Base-by-base conservation (phyloP, 768 basidiomycete species). In the Cytidiella melzeri region DNA sequence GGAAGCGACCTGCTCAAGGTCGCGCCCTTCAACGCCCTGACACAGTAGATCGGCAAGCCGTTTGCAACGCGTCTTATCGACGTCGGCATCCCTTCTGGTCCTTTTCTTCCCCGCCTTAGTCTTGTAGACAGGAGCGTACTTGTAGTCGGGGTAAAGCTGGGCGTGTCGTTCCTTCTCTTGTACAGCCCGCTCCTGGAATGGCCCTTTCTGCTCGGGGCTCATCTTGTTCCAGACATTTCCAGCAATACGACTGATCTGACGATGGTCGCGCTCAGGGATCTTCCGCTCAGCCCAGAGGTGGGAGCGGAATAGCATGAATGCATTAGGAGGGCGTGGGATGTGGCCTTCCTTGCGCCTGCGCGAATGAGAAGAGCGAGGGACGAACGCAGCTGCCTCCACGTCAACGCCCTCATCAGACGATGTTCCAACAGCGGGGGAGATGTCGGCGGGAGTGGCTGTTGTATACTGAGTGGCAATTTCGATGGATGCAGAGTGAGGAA, bases 231-330 rank as follows among this genome's bases (percentile, higher is more conserved):
- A 93, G 55, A 75, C 72, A 27, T 77, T 63, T 3, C 83, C 88
- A 2, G 81, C 84, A 45, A 88, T 75, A 48, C 80, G 74, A 50
- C 82, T 84, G 50, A 92, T 77, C 47, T 80, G 75, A 62, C 87
- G 81, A 62, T 92, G 88, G 43, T 84, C 80, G 52, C 70, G 74
- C 67, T 86, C 84, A 44, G 78, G 78, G 23, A 18, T 62, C 34
- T 74, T 68, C 4, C 71, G 67, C 53, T 75, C 74, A 45, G 70
- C 66, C 68, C 86, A 76, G 39, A 84, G 75, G 59, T 76, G 76
- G 18, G 82, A 87, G 36, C 90, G 81, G 63, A 79, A 92, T 52
- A 91, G 70, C 67, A 92, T 89, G 73, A 92, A 94, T 9, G 89
- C 84, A 60, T 93, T 94, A 48, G 85, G 75, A 1, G 91, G 91